Conservation (phyloP, 2,329 filamentous ascomycete genomes). For the Rutstroemia sp. region DNA sequence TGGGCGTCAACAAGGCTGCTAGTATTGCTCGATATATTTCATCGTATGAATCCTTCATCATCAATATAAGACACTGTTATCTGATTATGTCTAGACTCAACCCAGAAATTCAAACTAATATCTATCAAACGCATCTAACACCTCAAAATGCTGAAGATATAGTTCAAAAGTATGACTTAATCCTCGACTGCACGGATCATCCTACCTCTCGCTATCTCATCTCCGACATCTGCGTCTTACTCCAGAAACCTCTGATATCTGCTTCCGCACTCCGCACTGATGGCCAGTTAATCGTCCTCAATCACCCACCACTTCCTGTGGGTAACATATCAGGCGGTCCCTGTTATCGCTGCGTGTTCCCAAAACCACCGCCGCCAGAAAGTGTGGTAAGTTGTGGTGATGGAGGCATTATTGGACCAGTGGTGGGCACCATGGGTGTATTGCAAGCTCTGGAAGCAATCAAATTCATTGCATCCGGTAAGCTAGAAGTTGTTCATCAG, state of each 20-base stretch:
- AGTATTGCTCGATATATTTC: conserved; percentile 59
- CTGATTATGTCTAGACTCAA: conserved; percentile 51
- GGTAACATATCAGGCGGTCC: conserved; percentile 59
- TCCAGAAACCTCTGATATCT: conserved; percentile 74
- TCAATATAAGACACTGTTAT: background rate
- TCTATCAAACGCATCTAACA: conserved; percentile 58
- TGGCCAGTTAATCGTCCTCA: conserved; percentile 83
- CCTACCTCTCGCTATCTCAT: conserved; percentile 88
- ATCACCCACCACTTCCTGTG: conserved; percentile 61
- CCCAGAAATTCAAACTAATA: conserved; percentile 56
- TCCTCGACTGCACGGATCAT: conserved; percentile 94
- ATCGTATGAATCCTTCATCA: conserved; percentile 35
- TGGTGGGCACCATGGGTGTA: conserved; percentile 89
- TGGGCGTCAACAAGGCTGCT: conserved; percentile 74
- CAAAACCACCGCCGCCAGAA: conserved; percentile 74
- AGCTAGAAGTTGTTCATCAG: conserved; percentile 10
- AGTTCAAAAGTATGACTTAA: conserved; percentile 66
- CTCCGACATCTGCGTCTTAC: conserved; percentile 78
- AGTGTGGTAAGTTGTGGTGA: conserved; percentile 84
- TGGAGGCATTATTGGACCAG: conserved; percentile 84
- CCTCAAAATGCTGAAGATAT: conserved; percentile 60
- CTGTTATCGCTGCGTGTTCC: conserved; percentile 92
- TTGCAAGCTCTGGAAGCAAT: conserved; percentile 85
- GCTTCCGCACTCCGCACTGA: conserved; percentile 85
- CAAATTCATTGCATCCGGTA: conserved; percentile 58